These are phyloP conservation scores for Solanum okadae DNA, from an alignment of 257 asterid genomes.

Conservation along the genomic window DNA sequence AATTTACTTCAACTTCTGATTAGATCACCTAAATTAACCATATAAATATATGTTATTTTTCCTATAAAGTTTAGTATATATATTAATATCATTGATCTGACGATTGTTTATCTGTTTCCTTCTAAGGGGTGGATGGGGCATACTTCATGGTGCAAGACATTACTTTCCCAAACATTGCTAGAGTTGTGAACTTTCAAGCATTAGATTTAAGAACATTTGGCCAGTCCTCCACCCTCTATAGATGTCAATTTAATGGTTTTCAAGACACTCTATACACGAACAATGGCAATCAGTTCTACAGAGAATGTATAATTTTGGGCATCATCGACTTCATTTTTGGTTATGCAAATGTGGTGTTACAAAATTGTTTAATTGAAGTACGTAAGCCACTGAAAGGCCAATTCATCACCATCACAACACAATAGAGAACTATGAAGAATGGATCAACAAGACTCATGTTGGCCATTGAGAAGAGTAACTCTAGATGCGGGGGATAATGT, in stretches of 20 bases:
- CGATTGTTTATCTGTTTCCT: neutral
- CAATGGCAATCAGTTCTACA: neutral
- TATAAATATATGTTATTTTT: too few relatives aligned
- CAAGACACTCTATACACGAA: neutral
- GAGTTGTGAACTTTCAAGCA: neutral
- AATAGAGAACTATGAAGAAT: neutral
- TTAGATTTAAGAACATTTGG: neutral
- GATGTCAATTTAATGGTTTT: neutral
- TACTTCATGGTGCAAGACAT: neutral
- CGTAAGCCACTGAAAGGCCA: neutral
- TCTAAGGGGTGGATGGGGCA: neutral
- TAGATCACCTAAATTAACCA: neutral
- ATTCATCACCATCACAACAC: neutral
- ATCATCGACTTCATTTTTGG: neutral
- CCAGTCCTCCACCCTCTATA: neutral
- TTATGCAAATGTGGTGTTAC: neutral
- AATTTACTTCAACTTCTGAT: too few relatives aligned
- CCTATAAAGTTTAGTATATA: neutral
- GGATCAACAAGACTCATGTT: neutral
- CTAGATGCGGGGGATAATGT: neutral
- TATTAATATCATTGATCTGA: neutral
- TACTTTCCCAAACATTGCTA: neutral
- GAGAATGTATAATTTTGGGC: neutral
- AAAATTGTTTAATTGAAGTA: neutral
- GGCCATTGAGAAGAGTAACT: neutral